Base-by-base conservation (phyloP, 2,329 filamentous ascomycete genomes). In the Parascedosporium putredinis region DNA sequence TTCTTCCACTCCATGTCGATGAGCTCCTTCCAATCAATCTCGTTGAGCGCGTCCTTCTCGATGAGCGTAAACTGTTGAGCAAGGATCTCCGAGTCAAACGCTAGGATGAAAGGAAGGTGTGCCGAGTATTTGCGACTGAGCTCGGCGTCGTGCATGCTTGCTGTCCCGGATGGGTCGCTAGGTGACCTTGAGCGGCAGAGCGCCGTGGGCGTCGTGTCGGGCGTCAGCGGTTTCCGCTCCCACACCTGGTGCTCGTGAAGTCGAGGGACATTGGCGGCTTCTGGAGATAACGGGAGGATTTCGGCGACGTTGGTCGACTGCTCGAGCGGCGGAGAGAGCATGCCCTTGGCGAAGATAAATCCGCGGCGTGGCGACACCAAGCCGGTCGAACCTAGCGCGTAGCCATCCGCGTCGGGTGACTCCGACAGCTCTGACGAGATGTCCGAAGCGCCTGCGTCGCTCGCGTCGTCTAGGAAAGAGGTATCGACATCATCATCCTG, bases 11-110 rank as follows among this genome's bases (percentile, higher is more conserved):
- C 79, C 74, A 93, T 83, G 50, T 89, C 85, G 50, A 91, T 86
- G 10, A 93, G 72, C 57, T 93, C 87, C 61, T 86, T 88, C 87
- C 87, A 93, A 65, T 91, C 86, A 54, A 93, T 86, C 63, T 91
- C 87, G 56, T 88, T 86, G 20, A 93, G 71, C 1, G 86, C 87
- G 60, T 91, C 87, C 62, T 91, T 90, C 60, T 93, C 87, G 44
- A 93, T 87, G 29, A 93, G 74, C 0, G 86, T 91, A 56, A 93
- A 87, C 58, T 93, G 87, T 62, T 90, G 84, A 2, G 87, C 87
- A 23, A 93, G 73, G 3, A 84, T 71, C 56, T 88, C 81, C 5
- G 87, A 88, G 58, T 89, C 85, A 57, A 89, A 90, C 0, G 85
- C 85, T 22, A 93, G 71, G 50, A 89, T 83, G 63, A 93, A 93